Conservation (phyloP, 805 yeast species). For the Starmerella tilneyi region DNA sequence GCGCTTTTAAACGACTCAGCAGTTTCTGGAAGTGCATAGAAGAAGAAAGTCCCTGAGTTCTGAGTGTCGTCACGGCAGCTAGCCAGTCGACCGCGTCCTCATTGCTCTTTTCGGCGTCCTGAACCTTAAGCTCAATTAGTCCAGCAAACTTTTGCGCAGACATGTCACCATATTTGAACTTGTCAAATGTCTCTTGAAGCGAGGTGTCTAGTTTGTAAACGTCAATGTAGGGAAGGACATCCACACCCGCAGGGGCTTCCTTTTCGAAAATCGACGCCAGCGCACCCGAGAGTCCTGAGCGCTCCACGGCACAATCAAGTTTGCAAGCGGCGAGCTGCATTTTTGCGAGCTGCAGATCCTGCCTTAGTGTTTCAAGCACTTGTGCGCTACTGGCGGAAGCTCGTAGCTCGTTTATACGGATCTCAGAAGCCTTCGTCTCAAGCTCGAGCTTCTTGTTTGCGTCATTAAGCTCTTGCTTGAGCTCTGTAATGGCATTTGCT, state of each 20-base stretch:
- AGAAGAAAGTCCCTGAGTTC: not conserved
- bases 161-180: slow-evolving; percentile 1
- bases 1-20: too few species aligned
- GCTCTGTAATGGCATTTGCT: not conserved
- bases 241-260: not conserved
- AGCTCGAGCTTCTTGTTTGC: not conserved
- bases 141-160: not conserved
- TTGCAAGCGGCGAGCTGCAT: slow-evolving; percentile 7
- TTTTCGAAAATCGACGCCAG: not conserved
- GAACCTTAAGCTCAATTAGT: not conserved
- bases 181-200: not conserved
- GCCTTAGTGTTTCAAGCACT: not conserved
- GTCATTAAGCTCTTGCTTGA: not conserved
- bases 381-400: not conserved
- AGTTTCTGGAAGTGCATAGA: too few species aligned
- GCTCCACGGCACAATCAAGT: slow-evolving; percentile 4
- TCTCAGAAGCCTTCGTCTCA: not conserved
- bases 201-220: not conserved
- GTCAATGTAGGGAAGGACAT: slow-evolving; percentile 9
- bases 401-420: not conserved
- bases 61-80: too few species aligned
- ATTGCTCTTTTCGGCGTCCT: not conserved
- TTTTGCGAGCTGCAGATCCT: slow-evolving; percentile 3
- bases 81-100: too few species aligned
- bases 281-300: slow-evolving; percentile 1